Conservation (phyloP, 2,329 filamentous ascomycete species). For the Xylaria sp. region DNA sequence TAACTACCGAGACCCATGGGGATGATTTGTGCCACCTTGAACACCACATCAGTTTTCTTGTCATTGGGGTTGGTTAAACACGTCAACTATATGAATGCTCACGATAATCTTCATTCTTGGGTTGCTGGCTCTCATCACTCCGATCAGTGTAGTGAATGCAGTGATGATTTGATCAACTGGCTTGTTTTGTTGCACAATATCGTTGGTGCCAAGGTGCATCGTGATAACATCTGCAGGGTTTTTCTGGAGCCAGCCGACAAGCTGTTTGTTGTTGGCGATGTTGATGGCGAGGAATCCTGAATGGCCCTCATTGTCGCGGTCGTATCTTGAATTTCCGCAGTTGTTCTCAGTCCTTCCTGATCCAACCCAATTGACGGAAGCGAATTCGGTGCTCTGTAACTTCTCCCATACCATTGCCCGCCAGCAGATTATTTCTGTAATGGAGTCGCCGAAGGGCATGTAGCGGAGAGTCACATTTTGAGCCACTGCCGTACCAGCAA, state of each 20-base stretch:
- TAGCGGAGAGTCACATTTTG: constrained; percentile 40
- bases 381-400: constrained; percentile 47
- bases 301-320: constrained; percentile 52
- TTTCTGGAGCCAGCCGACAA: constrained; percentile 49
- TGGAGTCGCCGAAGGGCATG: constrained; percentile 53
- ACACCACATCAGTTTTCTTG: neutral
- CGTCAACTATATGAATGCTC: constrained; percentile 26
- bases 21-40: constrained; percentile 50
- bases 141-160: constrained; percentile 48
- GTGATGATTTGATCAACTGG: constrained; percentile 45
- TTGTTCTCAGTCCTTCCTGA: constrained; percentile 41
- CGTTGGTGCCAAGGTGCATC: constrained; percentile 54
- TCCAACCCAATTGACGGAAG: constrained; percentile 47
- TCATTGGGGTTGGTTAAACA: no score
- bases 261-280: constrained; percentile 49
- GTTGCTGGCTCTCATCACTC: constrained; percentile 47
- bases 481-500: constrained; percentile 30
- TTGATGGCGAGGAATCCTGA: constrained; percentile 50
- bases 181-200: constrained; percentile 49
- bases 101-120: constrained; percentile 51
- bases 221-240: constrained; percentile 52
- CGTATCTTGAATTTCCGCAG: constrained; percentile 47
- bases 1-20: constrained; percentile 42
- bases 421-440: constrained; percentile 53
- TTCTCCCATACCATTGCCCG: constrained; percentile 49